Base-by-base conservation (phyloP, 768 basidiomycete genomes). In the Amylocystis lapponica region DNA sequence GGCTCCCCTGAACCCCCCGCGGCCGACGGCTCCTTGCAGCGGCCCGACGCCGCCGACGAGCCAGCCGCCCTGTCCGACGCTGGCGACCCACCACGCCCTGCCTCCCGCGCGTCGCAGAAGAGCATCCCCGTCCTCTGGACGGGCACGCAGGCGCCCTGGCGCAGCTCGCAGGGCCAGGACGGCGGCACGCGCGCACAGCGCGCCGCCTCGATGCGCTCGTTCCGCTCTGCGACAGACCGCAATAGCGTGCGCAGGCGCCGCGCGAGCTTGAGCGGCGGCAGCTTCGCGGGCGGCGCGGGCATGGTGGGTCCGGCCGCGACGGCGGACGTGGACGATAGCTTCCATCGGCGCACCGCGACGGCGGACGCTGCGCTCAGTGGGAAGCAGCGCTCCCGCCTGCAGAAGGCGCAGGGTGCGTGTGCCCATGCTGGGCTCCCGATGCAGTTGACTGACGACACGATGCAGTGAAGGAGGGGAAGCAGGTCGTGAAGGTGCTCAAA, bases 401-500 rank as follows among this genome's bases (percentile, higher is more conserved):
- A 48, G 17, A 83, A 73, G 53, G 60, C 57, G 22, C 79, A 79
- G 62, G 60, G 83, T 81, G 29, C 35, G 74, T 19, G n/a, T 11
- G 43, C 36, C 5, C 13, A 25, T 46, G 3, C 52, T 37, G 20
- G 20, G 16, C 21, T 5, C 20, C 5, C 25, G 12, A 32, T 11
- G n/a, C n/a, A n/a, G n/a, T n/a, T n/a, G n/a, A n/a, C 21, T 19
- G 10, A 27, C 21, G 19, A 42, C n/a, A n/a, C n/a, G n/a, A n/a
- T 43, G 2, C 49, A 86, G 83, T 62, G 39, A 77, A 73, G 51
- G 77, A 85, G 36, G 72, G 74, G 6, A 79, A 75, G 52, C 70
- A 66, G 29, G 64, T 89, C 27, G 75, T 80, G 7, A 88, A 78
- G 56, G 74, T 91, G 27, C 77, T 90, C 53, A 80, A 75, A 60